A percentile compares a stretch with the other conserved stretches of the same genome.
Evolutionary conservation across 306 rosid species (phyloP).

Genomic region (Vicia sativa): DNA sequence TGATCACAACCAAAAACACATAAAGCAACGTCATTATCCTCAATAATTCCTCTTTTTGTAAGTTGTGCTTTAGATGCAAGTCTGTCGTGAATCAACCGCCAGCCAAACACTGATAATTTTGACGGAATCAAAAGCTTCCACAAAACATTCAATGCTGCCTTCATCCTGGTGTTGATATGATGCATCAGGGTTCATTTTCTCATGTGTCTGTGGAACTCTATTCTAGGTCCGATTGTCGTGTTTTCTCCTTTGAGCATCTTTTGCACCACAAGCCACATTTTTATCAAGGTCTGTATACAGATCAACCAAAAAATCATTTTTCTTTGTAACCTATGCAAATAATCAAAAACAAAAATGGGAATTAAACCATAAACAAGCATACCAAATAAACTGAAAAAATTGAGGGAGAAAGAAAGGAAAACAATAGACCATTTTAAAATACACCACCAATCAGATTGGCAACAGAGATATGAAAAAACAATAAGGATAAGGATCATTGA

Average conservation of each 20-base stretch:
- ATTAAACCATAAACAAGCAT: constrained; percentile 1
- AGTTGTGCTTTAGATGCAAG: no score
- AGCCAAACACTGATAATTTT: no score
- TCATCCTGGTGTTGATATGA: constrained; percentile 33
- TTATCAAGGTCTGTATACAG: constrained; percentile 74
- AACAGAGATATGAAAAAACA: constrained; percentile 8
- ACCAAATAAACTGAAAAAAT: neutral
- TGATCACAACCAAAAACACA: no score
- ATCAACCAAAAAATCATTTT: constrained; percentile 78
- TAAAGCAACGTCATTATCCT: no score
- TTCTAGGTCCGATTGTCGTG: constrained; percentile 39
- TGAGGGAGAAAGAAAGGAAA: constrained; percentile 2
- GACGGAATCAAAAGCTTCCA: no score
- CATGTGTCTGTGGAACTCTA: constrained; percentile 44
- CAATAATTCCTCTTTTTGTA: no score
- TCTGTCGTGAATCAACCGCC: no score
- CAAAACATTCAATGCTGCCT: no score
- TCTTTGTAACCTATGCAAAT: constrained; percentile 75
- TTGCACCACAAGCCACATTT: constrained; percentile 83
- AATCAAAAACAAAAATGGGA: constrained; percentile 6
- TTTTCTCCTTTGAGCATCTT: constrained; percentile 48
- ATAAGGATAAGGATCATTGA: constrained; percentile 7
- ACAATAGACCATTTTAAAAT: constrained; percentile 1
- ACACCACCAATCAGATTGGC: constrained; percentile 26
- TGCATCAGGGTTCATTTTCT: constrained; percentile 24